Evolutionary conservation across 2,329 filamentous ascomycete genomes (phyloP).

Genomic region (Chaetomiaceae sp.): DNA sequence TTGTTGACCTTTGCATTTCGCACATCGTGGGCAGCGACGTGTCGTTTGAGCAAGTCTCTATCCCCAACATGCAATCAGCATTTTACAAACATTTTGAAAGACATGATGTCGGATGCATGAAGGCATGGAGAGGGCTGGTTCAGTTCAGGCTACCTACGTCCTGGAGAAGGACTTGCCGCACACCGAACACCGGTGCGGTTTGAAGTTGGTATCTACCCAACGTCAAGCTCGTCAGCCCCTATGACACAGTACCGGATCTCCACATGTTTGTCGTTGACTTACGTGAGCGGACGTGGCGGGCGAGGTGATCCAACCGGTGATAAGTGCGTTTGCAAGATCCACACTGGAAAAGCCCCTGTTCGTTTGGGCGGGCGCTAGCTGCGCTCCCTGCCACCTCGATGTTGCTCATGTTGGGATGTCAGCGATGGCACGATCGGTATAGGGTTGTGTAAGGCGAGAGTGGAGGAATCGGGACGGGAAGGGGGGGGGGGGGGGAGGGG

Average conservation of each 20-base stretch:
- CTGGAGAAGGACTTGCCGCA: conserved; percentile 8
- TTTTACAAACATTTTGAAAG: background rate
- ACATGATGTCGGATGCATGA: background rate
- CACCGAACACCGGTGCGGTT: conserved; percentile 6
- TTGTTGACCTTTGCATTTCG: conserved; percentile 9
- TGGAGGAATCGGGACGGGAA: conserved; percentile 3
- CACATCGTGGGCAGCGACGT: conserved; percentile 10
- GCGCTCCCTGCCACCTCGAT: conserved; percentile 3
- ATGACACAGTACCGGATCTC: background rate
- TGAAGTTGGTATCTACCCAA: conserved; percentile 7
- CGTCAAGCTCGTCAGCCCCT: background rate
- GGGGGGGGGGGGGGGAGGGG: conserved; percentile 1
- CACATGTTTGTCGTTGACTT: background rate
- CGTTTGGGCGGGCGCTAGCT: background rate
- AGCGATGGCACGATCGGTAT: background rate
- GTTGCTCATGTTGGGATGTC: conserved; percentile 3
- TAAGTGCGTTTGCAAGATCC: conserved; percentile 8
- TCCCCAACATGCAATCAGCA: background rate
- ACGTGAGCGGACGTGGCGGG: conserved; percentile 9
- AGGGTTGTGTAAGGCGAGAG: background rate
- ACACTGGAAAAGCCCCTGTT: conserved; percentile 9
- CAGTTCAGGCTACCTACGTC: background rate
- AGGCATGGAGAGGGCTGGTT: too few species aligned
- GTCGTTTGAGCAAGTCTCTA: conserved; percentile 7
- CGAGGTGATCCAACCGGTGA: conserved; percentile 5